A percentile compares a stretch with the other conserved stretches of the same genome.
Evolutionary conservation across 129 eudicot genomes (phyloP).

Genomic region (Centella asiatica): DNA sequence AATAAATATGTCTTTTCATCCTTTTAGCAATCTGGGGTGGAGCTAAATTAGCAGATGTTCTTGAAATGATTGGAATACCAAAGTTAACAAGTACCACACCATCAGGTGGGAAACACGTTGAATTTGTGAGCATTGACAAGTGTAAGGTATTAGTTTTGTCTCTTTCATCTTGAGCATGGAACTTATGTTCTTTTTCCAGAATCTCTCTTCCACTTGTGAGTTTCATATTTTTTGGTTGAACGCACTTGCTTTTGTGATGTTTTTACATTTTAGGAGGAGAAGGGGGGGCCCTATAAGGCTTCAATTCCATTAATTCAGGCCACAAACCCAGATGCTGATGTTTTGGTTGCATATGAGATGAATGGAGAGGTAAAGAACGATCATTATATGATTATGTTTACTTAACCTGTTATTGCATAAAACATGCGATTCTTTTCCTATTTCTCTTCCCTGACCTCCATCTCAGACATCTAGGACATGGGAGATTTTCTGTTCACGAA

Average conservation of each 20-base stretch:
- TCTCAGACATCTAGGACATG: background rate
- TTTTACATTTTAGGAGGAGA: constrained; percentile 57
- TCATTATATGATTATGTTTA: no score
- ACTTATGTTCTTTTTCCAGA: background rate
- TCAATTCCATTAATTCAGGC: constrained; percentile 86
- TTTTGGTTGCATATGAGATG: constrained; percentile 94
- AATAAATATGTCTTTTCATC: constrained; percentile 4
- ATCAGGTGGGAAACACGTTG: constrained; percentile 88
- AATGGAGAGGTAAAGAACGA: constrained; percentile 97
- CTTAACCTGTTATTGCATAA: background rate
- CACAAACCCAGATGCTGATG: constrained; percentile 94
- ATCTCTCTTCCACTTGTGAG: background rate
- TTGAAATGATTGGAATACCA: constrained; percentile 78
- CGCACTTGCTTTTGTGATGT: constrained; percentile 6
- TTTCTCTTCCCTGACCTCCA: background rate
- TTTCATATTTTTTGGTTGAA: background rate
- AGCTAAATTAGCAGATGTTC: constrained; percentile 92
- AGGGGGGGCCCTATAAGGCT: constrained; percentile 97
- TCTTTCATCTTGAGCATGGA: constrained; percentile 13
- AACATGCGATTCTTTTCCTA: background rate
- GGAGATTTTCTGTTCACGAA: background rate
- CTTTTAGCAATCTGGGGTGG: constrained; percentile 92
- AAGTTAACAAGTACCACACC: constrained; percentile 48
- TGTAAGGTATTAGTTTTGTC: constrained; percentile 56
- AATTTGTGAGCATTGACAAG: constrained; percentile 87